Evolutionary conservation across 768 basidiomycete species (phyloP).

Genomic region (Lentinula boryana): DNA sequence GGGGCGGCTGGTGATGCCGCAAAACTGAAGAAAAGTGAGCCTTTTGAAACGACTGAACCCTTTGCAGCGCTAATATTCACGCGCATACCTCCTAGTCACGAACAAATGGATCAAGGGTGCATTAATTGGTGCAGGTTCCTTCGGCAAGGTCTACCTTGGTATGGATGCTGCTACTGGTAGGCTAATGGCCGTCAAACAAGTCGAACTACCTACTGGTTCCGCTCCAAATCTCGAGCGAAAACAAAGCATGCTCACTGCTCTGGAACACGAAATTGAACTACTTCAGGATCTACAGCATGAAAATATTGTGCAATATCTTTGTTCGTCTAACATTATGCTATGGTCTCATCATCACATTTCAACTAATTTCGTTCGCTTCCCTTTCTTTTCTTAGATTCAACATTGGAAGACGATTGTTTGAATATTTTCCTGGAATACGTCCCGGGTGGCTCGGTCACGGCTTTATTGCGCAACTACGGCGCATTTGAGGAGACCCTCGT

Average conservation of each 20-base stretch:
- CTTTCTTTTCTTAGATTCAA: constrained; percentile 61
- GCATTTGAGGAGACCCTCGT: constrained; percentile 92
- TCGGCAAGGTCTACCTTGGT: constrained; percentile 91
- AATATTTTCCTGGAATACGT: constrained; percentile 99
- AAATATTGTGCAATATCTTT: constrained; percentile 97
- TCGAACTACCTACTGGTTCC: constrained; percentile 81
- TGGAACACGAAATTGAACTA: constrained; percentile 92
- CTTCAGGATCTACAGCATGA: constrained; percentile 89
- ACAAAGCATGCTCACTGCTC: constrained; percentile 85
- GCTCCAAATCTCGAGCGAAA: constrained; percentile 89
- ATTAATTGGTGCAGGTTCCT: constrained; percentile 90
- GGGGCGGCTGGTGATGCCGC: constrained; percentile 30
- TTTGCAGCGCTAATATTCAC: not conserved
- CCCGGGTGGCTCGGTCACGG: constrained; percentile 90
- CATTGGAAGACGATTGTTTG: constrained; percentile 81
- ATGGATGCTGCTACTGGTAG: constrained; percentile 90
- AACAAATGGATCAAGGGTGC: constrained; percentile 98
- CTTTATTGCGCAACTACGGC: constrained; percentile 83
- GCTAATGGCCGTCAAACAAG: constrained; percentile 97
- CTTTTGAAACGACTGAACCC: not conserved
- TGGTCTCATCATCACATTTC: not conserved
- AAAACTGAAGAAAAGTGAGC: constrained; percentile 44
- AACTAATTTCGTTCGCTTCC: not conserved
- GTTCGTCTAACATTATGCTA: constrained; percentile 36
- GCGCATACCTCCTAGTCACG: constrained; percentile 25